Conservation (phyloP, 2,329 filamentous ascomycete species). For the Ophiostoma novo-ulmi region DNA sequence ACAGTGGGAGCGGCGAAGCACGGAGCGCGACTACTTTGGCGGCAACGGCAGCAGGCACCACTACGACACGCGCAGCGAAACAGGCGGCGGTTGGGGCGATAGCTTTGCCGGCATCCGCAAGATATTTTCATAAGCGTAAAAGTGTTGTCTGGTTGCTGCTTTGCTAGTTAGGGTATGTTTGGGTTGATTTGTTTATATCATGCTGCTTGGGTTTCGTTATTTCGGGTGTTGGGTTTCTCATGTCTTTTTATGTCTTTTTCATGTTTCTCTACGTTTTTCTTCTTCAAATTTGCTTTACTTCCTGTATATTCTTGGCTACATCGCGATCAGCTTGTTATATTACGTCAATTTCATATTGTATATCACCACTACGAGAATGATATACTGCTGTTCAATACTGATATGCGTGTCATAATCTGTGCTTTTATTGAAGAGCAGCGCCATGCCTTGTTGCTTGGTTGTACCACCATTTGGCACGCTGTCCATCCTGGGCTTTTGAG, state of each 20-base stretch:
- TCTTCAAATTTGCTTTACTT: neutral
- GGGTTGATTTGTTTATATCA: neutral
- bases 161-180: neutral
- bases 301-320: conserved; percentile 1
- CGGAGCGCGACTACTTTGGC: conserved; percentile 38
- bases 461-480: neutral
- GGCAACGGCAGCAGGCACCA: conserved; percentile 18
- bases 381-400: neutral
- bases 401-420: neutral
- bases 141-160: neutral
- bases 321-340: neutral
- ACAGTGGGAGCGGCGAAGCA: conserved; percentile 39
- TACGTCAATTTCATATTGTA: neutral
- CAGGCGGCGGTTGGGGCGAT: conserved; percentile 32
- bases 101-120: conserved; percentile 22
- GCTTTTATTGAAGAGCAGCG: neutral
- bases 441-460: neutral
- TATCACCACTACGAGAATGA: neutral
- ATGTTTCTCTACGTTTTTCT: neutral
- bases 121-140: conserved; percentile 22
- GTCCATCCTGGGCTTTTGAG: neutral
- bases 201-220: neutral
- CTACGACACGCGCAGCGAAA: conserved; percentile 23
- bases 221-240: neutral
- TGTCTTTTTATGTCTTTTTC: neutral